Evolutionary conservation across 1,139 yeast species (phyloP).

Genomic region (Blastobotrys illinoisensis): DNA sequence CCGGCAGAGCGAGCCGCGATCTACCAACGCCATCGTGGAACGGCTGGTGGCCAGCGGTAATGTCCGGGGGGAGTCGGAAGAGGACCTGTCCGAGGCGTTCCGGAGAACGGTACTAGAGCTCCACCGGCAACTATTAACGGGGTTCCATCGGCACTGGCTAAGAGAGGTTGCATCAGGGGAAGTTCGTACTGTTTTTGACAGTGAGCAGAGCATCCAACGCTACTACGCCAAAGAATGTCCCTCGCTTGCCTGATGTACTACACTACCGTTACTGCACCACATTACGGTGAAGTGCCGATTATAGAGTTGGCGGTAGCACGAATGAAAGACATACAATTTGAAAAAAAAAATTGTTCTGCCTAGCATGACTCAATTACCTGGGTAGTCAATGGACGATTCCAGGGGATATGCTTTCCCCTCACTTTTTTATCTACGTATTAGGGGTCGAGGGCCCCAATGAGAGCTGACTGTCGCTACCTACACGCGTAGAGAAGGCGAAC

Average conservation of each 20-base stretch:
- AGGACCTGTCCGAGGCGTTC: neutral
- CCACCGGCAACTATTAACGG: slow-evolving; percentile 21
- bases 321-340: too few relatives aligned
- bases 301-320: too few relatives aligned
- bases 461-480: neutral
- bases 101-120: slow-evolving; percentile 14
- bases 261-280: too few relatives aligned
- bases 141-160: slow-evolving; percentile 32
- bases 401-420: neutral
- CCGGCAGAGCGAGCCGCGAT: neutral
- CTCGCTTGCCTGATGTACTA: neutral
- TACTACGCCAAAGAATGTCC: neutral
- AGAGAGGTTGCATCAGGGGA: slow-evolving; percentile 21
- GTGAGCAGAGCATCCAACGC: slow-evolving; percentile 19
- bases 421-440: neutral
- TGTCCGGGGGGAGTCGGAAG: neutral
- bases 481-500: neutral
- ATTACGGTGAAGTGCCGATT: too few relatives aligned
- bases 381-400: neutral
- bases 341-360: neutral
- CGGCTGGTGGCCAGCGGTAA: neutral
- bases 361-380: too few relatives aligned
- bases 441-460: too few relatives aligned
- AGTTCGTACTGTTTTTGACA: slow-evolving; percentile 31
- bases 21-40: neutral